Base-by-base conservation (phyloP, 2,329 filamentous ascomycete species). In the Alternaria solani region DNA sequence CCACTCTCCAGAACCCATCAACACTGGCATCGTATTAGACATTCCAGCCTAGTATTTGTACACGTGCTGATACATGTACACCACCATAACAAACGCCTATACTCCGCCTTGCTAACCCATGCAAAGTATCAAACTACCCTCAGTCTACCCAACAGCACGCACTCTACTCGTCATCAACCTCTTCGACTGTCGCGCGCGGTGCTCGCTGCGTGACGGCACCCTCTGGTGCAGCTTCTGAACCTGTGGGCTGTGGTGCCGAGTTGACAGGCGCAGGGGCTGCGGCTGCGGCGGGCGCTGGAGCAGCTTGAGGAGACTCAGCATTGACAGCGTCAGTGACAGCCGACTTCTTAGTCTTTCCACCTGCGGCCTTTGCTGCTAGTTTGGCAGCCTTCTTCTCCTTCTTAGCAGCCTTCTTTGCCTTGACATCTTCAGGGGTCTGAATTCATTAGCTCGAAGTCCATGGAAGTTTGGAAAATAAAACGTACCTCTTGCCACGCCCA, bases 401-500 rank as follows among this genome's bases (percentile, higher is more conserved):
- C 67, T 80, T 81, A 39, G 76, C 75, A n/a, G 70, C 57, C 70
- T 82, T 83, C 69, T 81, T 81, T 53, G 78, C 75, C 61, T 81
- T 80, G 63, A 79, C 75, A 53, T 81, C 80, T 52, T 82, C 80
- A 51, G 73, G 69, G 11, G 74, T 79, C 77, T 78, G 42, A 0
- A 12, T n/a, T 5, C 5, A 1, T 34, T 63, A 44, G 62, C 57
- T 47, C 23, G 11, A 12, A 7, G 16, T 26, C 14, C 39, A n/a
- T 16, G 20, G 8, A 30, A 30, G 2, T 30, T 7, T 12, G 20
- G 7, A 2, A 14, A 20, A 12, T 16, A n/a, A 18, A 32, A 59
- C 70, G 30, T 69, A 96, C 93, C 87, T 97, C 94, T 79, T 99
- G 95, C 95, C 95, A 99, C 61, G 93, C 95, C 94, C 95, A 99